These are phyloP conservation scores for Astrothelium subdiscretum DNA, from an alignment of 495 filamentous ascomycete species.

Conservation along the genomic window DNA sequence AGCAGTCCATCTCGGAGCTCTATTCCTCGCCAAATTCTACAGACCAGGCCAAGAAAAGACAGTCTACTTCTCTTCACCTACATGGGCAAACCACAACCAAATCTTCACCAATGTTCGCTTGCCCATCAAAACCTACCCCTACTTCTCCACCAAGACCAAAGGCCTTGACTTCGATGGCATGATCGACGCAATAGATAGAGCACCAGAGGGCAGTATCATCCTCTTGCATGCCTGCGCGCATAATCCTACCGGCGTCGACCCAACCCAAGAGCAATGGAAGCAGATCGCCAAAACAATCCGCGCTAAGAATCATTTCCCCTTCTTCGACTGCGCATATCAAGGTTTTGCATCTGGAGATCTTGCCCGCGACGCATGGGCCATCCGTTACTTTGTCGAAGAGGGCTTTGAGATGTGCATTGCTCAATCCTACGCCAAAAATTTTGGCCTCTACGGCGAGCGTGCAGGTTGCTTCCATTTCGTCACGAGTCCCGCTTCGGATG, in stretches of 20 bases:
- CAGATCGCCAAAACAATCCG: conserved; percentile 67
- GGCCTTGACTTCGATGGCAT: conserved; percentile 89
- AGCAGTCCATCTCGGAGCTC: conserved; percentile 75
- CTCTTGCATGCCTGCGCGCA: conserved; percentile 94
- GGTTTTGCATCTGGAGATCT: conserved; percentile 94
- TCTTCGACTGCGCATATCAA: conserved; percentile 98
- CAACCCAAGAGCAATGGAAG: conserved; percentile 87
- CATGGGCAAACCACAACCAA: conserved; percentile 97
- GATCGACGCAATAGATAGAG: conserved; percentile 51
- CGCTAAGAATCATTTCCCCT: conserved; percentile 78
- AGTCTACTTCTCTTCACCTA: conserved; percentile 85
- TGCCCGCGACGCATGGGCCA: conserved; percentile 70
- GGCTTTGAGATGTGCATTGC: conserved; percentile 94
- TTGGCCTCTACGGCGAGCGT: conserved; percentile 93
- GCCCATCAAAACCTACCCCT: conserved; percentile 73
- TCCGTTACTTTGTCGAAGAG: conserved; percentile 85
- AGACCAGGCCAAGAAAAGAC: conserved; percentile 46
- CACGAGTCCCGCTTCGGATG: conserved; percentile 56
- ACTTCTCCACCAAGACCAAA: conserved; percentile 76
- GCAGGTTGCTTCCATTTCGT: conserved; percentile 96
- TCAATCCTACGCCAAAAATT: conserved; percentile 98
- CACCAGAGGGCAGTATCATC: conserved; percentile 69
- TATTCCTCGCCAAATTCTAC: conserved; percentile 76
- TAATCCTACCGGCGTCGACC: conserved; percentile 97
- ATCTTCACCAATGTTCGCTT: conserved; percentile 91